Percentiles rank a stretch among this genome's conserved stretches.
phyloP scores from a whole-genome alignment of 2,329 filamentous ascomycete species.

The Fusarium sublunatum region DNA sequence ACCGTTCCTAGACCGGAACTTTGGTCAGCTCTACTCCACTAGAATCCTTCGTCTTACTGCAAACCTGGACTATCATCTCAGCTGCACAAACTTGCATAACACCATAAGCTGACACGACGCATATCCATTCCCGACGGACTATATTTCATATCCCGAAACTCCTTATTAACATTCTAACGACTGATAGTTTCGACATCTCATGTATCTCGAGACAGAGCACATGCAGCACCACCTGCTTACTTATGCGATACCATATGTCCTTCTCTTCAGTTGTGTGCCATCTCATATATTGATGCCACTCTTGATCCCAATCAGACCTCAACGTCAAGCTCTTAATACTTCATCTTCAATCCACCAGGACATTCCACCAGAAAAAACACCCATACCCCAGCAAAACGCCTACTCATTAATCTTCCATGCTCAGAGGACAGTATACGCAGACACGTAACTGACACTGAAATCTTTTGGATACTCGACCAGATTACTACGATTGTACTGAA shows the following conservation, averaged over 20 bases:
- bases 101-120: slow-evolving; percentile 10
- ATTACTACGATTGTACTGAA: slow-evolving; percentile 88
- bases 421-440: slow-evolving; percentile 83
- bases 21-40: slow-evolving; percentile 19
- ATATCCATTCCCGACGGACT: slow-evolving; percentile 9
- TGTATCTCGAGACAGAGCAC: neutral
- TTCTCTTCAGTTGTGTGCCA: neutral
- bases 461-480: slow-evolving; percentile 75
- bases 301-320: slow-evolving; percentile 1
- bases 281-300: neutral
- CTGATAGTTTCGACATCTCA: slow-evolving; percentile 1
- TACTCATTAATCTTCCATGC: neutral
- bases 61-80: slow-evolving; percentile 2
- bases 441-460: slow-evolving; percentile 94
- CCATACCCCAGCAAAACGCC: neutral
- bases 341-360: neutral
- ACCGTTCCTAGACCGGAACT: neutral
- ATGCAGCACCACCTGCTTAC: neutral
- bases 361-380: neutral
- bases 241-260: neutral
- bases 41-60: slow-evolving; percentile 14
- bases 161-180: neutral
- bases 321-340: neutral
- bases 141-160: slow-evolving; percentile 7
- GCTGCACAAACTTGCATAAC: slow-evolving; percentile 5